These are phyloP conservation scores for Harringtonia lauricola DNA, from an alignment of 2,329 filamentous ascomycete genomes.

Conservation along the genomic window DNA sequence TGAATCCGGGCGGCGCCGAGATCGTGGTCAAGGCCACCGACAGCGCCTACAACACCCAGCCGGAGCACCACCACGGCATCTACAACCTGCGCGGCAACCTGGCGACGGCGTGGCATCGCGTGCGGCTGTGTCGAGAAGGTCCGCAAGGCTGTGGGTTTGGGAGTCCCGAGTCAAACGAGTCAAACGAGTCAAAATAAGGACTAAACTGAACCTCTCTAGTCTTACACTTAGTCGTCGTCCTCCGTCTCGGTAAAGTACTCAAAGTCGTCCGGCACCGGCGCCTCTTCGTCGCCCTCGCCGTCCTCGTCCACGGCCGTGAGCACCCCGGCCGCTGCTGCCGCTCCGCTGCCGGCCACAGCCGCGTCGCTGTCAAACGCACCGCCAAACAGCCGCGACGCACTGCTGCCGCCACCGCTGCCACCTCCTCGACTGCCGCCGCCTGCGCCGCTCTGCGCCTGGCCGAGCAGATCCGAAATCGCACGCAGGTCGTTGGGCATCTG, in stretches of 20 bases:
- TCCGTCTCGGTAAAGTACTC: conserved; percentile 66
- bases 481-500: conserved; percentile 17
- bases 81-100: conserved; percentile 56
- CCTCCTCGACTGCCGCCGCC: conserved; percentile 8
- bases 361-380: conserved; percentile 6
- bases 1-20: conserved; percentile 25
- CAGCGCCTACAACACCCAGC: conserved; percentile 56
- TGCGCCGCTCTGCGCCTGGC: conserved; percentile 22
- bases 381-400: conserved; percentile 12
- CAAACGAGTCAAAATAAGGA: not conserved
- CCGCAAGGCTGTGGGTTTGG: not conserved
- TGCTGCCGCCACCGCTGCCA: conserved; percentile 7
- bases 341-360: conserved; percentile 31
- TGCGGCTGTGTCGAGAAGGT: conserved; percentile 24
- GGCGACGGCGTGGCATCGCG: conserved; percentile 56
- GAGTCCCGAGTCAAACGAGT: too few relatives aligned
- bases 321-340: conserved; percentile 66
- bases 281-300: conserved; percentile 62
- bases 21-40: conserved; percentile 57
- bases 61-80: conserved; percentile 45
- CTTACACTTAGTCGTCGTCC: conserved; percentile 22
- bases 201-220: not conserved
- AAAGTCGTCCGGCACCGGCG: conserved; percentile 58
- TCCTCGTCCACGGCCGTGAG: conserved; percentile 84
- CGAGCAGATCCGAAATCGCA: conserved; percentile 32